These are phyloP conservation scores for Penicillium vulpinum DNA, from an alignment of 2,329 filamentous ascomycete genomes.

Conservation along the genomic window DNA sequence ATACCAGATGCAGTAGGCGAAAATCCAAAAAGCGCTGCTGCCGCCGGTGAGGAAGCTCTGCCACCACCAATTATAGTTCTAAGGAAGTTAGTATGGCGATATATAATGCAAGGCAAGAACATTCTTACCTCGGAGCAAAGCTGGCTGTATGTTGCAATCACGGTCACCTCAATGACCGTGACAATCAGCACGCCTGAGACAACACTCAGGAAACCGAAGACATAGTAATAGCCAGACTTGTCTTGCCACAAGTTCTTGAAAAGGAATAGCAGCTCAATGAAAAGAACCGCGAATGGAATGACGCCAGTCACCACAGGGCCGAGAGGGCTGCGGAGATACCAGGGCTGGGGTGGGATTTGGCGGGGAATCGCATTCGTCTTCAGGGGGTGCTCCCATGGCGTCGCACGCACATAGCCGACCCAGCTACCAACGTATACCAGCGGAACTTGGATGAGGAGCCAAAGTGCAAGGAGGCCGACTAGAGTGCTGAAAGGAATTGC, in stretches of 20 bases:
- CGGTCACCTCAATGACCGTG: slow-evolving; percentile 78
- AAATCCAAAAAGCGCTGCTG: slow-evolving; percentile 76
- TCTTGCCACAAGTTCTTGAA: slow-evolving; percentile 88
- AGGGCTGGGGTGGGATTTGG: slow-evolving; percentile 71
- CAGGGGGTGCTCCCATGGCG: slow-evolving; percentile 77
- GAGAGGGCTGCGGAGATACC: slow-evolving; percentile 68
- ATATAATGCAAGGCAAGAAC: neutral
- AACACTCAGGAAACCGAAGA: slow-evolving; percentile 80
- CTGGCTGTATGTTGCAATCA: slow-evolving; percentile 79
- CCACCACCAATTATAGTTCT: slow-evolving; percentile 93
- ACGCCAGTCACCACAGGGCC: slow-evolving; percentile 71
- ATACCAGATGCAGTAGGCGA: slow-evolving; percentile 80
- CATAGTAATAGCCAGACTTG: slow-evolving; percentile 88
- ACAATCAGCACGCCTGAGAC: slow-evolving; percentile 71
- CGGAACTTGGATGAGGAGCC: slow-evolving; percentile 83
- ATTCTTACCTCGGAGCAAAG: slow-evolving; percentile 70
- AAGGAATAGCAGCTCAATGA: slow-evolving; percentile 82
- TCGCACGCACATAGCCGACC: slow-evolving; percentile 68
- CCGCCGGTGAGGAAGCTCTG: slow-evolving; percentile 79
- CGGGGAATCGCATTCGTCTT: slow-evolving; percentile 71
- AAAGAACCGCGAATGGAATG: slow-evolving; percentile 82
- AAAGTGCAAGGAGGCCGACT: slow-evolving; percentile 69
- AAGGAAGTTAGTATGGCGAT: neutral
- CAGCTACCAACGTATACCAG: slow-evolving; percentile 79
- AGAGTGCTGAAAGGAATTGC: slow-evolving; percentile 82